These are phyloP conservation scores for Starmerella roubikii DNA, from an alignment of 805 yeast genomes.

Conservation along the genomic window DNA sequence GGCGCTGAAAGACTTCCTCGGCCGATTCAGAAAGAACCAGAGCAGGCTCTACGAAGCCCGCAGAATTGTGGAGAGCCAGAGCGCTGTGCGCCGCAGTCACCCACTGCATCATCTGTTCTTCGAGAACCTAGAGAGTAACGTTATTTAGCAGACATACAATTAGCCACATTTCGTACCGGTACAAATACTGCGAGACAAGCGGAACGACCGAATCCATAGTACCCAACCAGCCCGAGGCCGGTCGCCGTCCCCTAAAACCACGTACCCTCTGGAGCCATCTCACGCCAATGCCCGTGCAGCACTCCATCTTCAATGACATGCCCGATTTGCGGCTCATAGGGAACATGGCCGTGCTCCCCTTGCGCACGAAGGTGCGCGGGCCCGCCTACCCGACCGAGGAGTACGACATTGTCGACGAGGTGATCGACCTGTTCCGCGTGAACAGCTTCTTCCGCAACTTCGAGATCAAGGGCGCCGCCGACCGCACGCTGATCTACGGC, in stretches of 20 bases:
- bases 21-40: no score
- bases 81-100: not conserved
- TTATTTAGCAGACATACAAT: not conserved
- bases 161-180: no score
- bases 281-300: slow-evolving; percentile 24
- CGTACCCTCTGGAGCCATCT: no score
- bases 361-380: slow-evolving; percentile 74
- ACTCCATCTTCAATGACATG: slow-evolving; percentile 20
- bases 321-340: slow-evolving; percentile 39
- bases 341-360: slow-evolving; percentile 72
- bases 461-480: slow-evolving; percentile 92
- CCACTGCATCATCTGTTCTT: not conserved
- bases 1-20: no score
- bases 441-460: slow-evolving; percentile 93
- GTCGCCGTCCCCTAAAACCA: no score
- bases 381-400: slow-evolving; percentile 72
- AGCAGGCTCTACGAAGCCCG: not conserved
- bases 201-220: no score
- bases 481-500: slow-evolving; percentile 84
- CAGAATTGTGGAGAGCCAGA: not conserved
- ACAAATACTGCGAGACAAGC: no score
- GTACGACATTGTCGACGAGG: slow-evolving; percentile 87
- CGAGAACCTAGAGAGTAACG: not conserved
- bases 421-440: slow-evolving; percentile 82
- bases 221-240: no score